Conservation (phyloP, 2,329 filamentous ascomycete genomes). For the Orbilia ellipsospora region DNA sequence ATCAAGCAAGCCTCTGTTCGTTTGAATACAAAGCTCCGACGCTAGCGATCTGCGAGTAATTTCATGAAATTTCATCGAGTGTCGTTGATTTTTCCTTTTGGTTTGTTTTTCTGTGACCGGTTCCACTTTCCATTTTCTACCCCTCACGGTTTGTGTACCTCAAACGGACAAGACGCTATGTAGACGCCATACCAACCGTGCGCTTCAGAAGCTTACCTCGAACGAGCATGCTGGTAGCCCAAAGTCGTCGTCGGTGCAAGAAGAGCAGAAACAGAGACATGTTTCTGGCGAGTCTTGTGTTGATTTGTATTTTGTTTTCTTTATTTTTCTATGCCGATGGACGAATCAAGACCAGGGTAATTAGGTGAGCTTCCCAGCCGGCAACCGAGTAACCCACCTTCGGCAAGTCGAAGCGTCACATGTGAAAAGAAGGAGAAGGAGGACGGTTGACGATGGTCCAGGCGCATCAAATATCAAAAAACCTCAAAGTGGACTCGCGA, state of each 20-base stretch:
- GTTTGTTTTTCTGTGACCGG: not conserved
- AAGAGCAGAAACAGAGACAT: constrained; percentile 19
- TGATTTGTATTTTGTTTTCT: constrained; percentile 18
- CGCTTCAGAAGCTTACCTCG: constrained; percentile 7
- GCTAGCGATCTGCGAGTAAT: constrained; percentile 52
- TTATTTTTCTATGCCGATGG: too few species aligned
- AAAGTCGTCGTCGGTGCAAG: not conserved
- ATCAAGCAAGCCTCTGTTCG: constrained; percentile 36
- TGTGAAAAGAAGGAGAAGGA: constrained; percentile 41
- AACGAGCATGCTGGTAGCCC: constrained; percentile 25
- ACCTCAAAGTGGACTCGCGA: constrained; percentile 37
- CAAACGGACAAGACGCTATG: constrained; percentile 30
- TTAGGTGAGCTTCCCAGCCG: constrained; percentile 30
- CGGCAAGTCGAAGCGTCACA: constrained; percentile 55
- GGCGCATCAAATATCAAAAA: constrained; percentile 26
- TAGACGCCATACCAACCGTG: constrained; percentile 41
- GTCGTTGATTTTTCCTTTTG: constrained; percentile 16
- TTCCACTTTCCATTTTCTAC: constrained; percentile 33
- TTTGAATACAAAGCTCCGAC: constrained; percentile 19
- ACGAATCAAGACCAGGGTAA: constrained; percentile 13
- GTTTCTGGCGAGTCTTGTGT: constrained; percentile 20
- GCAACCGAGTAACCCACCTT: constrained; percentile 39
- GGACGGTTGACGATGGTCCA: constrained; percentile 10
- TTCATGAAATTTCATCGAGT: constrained; percentile 13
- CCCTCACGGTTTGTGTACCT: not conserved